Evolutionary conservation across 129 eudicot genomes (phyloP), one percentile per base, ranked within the genome.

Genomic region (Escallonia herrerae): DNA sequence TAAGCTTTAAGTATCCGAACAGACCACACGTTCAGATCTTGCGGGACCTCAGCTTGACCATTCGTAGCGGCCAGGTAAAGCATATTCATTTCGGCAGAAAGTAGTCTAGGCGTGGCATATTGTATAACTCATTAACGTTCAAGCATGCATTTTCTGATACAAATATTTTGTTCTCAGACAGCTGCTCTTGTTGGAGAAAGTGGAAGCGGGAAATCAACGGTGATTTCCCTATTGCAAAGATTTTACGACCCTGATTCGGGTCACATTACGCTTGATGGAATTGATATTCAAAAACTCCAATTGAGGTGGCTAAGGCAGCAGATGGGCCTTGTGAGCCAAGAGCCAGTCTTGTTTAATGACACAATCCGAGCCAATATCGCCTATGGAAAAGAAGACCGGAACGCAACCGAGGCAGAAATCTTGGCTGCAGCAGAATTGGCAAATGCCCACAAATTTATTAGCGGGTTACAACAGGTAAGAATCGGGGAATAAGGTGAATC

Each of bases 311-410:
- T 88, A 15, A 80, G 96, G 69, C 69, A 69, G 72, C 91, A 84
- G 76, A 87, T 87, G 89, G 95, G 95, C 4, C 84, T 84, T 5
- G 86, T 87, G 50, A 79, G 89, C 78, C 91, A 84, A 57, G 95
- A 87, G 58, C 95, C 95, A 0, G 73, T 69, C 7, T 72, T 87
- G 79, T 87, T 87, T 45, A 87, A 80, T 51, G 89, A 84, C 62
- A 82, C 91, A 15, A 84, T 87, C 51, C 76, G 91, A 40, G 73
- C 86, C 65, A 87, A 87, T 69, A 87, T 87, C 47, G 85, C 81
- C 5, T 88, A 84, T 15, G 91, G 96, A 22, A 88, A 84, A 61
- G 91, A 76, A 5, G 83, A 87, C 10, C 80, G 74, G 15, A 12
- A 12, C 7, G 91, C 86, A 37, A 88, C 76, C 4, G 89, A 88